Evolutionary conservation across 1,139 yeast genomes (phyloP).

Genomic region (Sugiyamaella pinicola): DNA sequence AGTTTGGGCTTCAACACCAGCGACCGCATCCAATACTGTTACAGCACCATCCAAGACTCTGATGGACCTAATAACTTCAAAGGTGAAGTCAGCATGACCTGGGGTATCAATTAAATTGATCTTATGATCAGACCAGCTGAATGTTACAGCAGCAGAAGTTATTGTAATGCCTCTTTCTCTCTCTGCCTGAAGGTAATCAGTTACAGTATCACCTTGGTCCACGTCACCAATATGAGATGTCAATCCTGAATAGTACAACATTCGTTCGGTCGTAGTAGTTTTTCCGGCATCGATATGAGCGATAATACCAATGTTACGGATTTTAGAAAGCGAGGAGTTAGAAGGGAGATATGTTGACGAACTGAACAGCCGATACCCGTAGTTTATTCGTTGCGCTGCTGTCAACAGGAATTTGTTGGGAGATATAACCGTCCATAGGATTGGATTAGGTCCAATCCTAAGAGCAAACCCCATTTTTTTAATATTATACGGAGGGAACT

Average conservation of each 20-base stretch:
- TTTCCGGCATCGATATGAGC: slow-evolving; percentile 91
- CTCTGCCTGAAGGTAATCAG: slow-evolving; percentile 89
- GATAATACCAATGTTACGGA: slow-evolving; percentile 76
- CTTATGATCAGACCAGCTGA: slow-evolving; percentile 77
- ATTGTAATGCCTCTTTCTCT: slow-evolving; percentile 93
- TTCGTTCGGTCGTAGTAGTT: slow-evolving; percentile 87
- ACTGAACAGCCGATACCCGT: neutral
- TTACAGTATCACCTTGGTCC: slow-evolving; percentile 95
- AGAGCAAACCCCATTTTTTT: neutral
- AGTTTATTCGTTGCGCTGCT: neutral
- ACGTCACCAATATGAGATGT: slow-evolving; percentile 86
- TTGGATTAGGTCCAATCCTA: neutral
- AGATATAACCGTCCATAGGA: neutral
- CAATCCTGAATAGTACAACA: slow-evolving; percentile 85
- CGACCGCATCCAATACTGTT: slow-evolving; percentile 90
- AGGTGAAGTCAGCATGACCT: slow-evolving; percentile 97
- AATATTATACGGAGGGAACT: neutral
- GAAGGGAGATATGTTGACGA: neutral
- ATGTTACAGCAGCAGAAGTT: slow-evolving; percentile 92
- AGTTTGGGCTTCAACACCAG: slow-evolving; percentile 98
- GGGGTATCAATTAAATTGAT: slow-evolving; percentile 95
- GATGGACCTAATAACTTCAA: slow-evolving; percentile 87
- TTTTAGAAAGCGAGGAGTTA: slow-evolving; percentile 29
- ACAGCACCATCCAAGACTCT: slow-evolving; percentile 94
- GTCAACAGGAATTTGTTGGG: neutral